A percentile compares a stretch with the other conserved stretches of the same genome.
These are phyloP conservation scores for Exophiala spinifera DNA, from an alignment of 2,329 filamentous ascomycete species.

Conservation along the genomic window DNA sequence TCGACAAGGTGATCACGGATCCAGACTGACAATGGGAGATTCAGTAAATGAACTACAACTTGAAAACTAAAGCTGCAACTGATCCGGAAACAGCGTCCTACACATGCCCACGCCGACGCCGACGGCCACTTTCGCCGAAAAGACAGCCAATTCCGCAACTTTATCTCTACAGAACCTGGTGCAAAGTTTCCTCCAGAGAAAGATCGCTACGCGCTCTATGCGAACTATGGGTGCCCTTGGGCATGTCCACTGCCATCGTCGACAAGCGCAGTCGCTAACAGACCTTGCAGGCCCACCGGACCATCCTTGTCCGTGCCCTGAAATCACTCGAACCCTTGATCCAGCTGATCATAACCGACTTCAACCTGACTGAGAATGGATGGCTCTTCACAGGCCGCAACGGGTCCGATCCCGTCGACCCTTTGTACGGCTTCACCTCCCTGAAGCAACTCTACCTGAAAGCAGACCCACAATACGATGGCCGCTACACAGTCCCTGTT, in stretches of 20 bases:
- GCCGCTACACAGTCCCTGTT: slow-evolving; percentile 77
- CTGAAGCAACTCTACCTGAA: slow-evolving; percentile 73
- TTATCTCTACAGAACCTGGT: slow-evolving; percentile 51
- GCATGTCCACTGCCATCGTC: slow-evolving; percentile 29
- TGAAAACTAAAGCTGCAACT: neutral
- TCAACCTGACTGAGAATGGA: slow-evolving; percentile 48
- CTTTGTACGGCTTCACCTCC: slow-evolving; percentile 67
- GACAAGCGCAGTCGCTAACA: slow-evolving; percentile 4
- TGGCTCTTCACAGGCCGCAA: slow-evolving; percentile 73
- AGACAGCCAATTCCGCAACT: slow-evolving; percentile 55
- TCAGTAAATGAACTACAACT: slow-evolving; percentile 7
- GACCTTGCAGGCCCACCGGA: slow-evolving; percentile 46
- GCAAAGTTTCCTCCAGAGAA: slow-evolving; percentile 58
- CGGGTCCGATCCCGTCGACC: slow-evolving; percentile 60
- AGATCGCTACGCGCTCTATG: slow-evolving; percentile 60
- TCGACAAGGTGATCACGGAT: no score
- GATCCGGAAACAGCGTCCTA: slow-evolving; percentile 18
- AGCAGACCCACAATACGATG: slow-evolving; percentile 64
- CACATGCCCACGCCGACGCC: slow-evolving; percentile 38
- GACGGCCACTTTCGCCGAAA: slow-evolving; percentile 55
- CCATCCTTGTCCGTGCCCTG: slow-evolving; percentile 46
- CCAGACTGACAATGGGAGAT: slow-evolving; percentile 13
- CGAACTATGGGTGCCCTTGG: slow-evolving; percentile 61
- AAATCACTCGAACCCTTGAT: slow-evolving; percentile 52
- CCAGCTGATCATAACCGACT: slow-evolving; percentile 46